A percentile compares a stretch with the other conserved stretches of the same genome.
phyloP scores from a whole-genome alignment of 257 asterid species.

The Apocynum venetum region DNA sequence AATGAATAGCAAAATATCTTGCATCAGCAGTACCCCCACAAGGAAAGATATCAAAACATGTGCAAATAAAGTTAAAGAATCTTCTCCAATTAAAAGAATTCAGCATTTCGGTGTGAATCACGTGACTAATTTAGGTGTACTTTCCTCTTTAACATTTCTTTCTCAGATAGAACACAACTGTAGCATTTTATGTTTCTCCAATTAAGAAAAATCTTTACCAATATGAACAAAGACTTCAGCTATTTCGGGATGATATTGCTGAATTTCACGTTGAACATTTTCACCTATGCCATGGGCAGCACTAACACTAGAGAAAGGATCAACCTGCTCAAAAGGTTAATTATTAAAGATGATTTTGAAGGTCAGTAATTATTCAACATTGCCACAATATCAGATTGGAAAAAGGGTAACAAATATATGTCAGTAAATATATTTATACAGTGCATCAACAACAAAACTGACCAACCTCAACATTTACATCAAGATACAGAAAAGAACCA shows the following conservation, averaged over 20 bases:
- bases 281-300: constrained; percentile 91
- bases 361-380: neutral
- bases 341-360: neutral
- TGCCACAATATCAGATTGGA: neutral
- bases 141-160: neutral
- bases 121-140: neutral
- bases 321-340: constrained; percentile 49
- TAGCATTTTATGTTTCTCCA: neutral
- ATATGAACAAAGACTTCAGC: constrained; percentile 93
- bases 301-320: constrained; percentile 93
- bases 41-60: neutral
- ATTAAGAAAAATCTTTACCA: constrained; percentile 34
- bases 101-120: neutral
- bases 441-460: constrained; percentile 9
- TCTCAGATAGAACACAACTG: neutral
- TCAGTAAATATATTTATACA: neutral
- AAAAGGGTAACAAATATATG: neutral
- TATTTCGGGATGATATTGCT: constrained; percentile 70
- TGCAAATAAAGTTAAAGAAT: neutral
- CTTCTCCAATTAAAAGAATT: neutral
- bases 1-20: neutral
- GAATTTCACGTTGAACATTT: constrained; percentile 66
- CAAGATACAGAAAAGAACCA: constrained; percentile 87
- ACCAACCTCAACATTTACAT: constrained; percentile 79
- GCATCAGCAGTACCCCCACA: neutral